Conservation (phyloP, 2,329 filamentous ascomycete species). For the Neonectria punicea region DNA sequence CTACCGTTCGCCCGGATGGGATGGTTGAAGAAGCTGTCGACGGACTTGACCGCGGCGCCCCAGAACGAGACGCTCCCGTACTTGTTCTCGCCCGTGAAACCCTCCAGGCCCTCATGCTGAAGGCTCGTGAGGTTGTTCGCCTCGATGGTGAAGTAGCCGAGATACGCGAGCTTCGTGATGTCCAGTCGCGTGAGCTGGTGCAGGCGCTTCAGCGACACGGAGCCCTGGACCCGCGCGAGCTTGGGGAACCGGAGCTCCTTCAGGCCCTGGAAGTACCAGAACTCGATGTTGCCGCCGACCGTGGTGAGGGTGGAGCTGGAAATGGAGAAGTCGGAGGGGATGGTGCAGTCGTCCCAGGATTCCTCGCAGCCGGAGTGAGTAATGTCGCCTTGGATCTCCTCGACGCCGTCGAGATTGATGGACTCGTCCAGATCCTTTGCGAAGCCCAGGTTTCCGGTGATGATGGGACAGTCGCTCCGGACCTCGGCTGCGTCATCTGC, state of each 20-base stretch:
- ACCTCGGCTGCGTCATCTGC: slow-evolving; percentile 23
- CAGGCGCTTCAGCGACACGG: slow-evolving; percentile 18
- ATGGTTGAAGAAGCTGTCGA: slow-evolving; percentile 34
- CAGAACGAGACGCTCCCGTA: slow-evolving; percentile 13
- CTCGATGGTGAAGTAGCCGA: slow-evolving; percentile 22
- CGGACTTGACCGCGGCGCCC: slow-evolving; percentile 7
- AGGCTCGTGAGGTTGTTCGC: slow-evolving; percentile 24
- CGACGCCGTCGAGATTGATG: slow-evolving; percentile 30
- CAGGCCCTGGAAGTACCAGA: slow-evolving; percentile 26
- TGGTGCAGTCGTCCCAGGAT: neutral
- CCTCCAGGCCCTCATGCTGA: slow-evolving; percentile 22
- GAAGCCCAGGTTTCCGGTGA: slow-evolving; percentile 19
- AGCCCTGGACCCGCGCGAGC: slow-evolving; percentile 20
- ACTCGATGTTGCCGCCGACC: slow-evolving; percentile 17
- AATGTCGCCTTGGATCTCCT: slow-evolving; percentile 22
- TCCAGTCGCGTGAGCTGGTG: slow-evolving; percentile 24
- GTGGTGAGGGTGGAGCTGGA: slow-evolving; percentile 27
- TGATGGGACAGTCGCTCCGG: slow-evolving; percentile 23
- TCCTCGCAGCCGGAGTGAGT: slow-evolving; percentile 11
- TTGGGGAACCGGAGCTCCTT: slow-evolving; percentile 27
- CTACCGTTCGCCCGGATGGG: slow-evolving; percentile 21
- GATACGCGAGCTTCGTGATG: slow-evolving; percentile 25
- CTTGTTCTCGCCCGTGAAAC: slow-evolving; percentile 20
- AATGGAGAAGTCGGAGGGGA: slow-evolving; percentile 20
- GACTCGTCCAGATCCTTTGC: slow-evolving; percentile 9